Conservation (phyloP, 164 flowering plant genomes). For the Buxus sempervirens region DNA sequence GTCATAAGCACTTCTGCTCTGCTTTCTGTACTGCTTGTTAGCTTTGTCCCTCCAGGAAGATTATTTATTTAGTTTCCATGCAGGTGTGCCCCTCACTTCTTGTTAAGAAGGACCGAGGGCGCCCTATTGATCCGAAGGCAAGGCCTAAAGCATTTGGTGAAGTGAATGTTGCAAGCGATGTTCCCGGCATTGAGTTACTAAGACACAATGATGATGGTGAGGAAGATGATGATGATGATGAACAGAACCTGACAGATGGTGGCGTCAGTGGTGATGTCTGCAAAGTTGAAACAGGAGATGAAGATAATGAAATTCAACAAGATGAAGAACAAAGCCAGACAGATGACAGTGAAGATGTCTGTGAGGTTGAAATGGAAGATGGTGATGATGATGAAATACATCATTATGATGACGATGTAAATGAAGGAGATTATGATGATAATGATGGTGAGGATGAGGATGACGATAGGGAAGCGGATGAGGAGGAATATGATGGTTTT, state of each 20-base stretch:
- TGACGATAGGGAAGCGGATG: conserved; percentile 17
- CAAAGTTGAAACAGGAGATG: conserved; percentile 10
- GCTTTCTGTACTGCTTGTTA: background rate
- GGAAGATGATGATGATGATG: conserved; percentile 27
- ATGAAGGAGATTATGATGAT: conserved; percentile 7
- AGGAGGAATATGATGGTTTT: conserved; percentile 17
- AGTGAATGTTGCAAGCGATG: conserved; percentile 49
- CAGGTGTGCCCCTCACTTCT: conserved; percentile 86
- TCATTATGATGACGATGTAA: conserved; percentile 6
- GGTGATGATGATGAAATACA: conserved; percentile 16
- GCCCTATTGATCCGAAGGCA: conserved; percentile 73
- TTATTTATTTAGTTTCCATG: conserved; percentile 14
- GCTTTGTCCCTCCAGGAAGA: background rate
- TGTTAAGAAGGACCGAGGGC: conserved; percentile 88
- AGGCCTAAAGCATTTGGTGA: conserved; percentile 91
- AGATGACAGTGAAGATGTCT: too few relatives aligned
- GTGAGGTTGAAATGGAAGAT: conserved; percentile 1
- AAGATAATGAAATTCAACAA: conserved; percentile 13
- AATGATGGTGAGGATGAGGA: conserved; percentile 18
- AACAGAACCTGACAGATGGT: background rate
- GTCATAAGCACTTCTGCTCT: conserved; percentile 23
- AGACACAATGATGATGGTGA: conserved; percentile 26
- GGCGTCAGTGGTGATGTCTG: background rate
- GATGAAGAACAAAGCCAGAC: conserved; percentile 15
- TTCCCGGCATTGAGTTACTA: conserved; percentile 73